phyloP scores from a whole-genome alignment of 495 filamentous ascomycete species.

The Clavariopsis aquatica region DNA sequence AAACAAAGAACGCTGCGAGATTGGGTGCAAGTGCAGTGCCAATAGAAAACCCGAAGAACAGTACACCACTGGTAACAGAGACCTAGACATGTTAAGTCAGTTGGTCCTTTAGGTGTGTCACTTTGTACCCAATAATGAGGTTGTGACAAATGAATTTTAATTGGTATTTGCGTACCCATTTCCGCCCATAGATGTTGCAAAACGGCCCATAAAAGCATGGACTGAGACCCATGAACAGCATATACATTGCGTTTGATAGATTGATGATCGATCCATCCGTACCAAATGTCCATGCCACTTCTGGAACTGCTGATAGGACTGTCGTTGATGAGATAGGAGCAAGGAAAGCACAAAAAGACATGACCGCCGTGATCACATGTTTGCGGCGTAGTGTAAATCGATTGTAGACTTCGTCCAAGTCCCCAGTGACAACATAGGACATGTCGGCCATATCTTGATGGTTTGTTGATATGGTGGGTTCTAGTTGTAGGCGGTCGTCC shows the following conservation, averaged over 20 bases:
- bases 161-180: constrained; percentile 50
- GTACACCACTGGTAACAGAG: constrained; percentile 55
- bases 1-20: constrained; percentile 66
- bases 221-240: constrained; percentile 69
- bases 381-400: constrained; percentile 60
- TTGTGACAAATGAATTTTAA: constrained; percentile 5
- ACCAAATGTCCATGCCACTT: constrained; percentile 62
- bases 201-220: constrained; percentile 69
- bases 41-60: constrained; percentile 65
- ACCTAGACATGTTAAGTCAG: constrained; percentile 46
- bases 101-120: background rate
- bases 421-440: constrained; percentile 21
- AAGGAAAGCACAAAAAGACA: constrained; percentile 68
- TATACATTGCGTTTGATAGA: constrained; percentile 67
- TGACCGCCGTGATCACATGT: constrained; percentile 59
- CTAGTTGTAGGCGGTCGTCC: constrained; percentile 26
- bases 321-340: constrained; percentile 69
- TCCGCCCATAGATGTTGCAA: constrained; percentile 66
- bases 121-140: background rate
- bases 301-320: constrained; percentile 68
- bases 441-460: constrained; percentile 36
- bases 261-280: constrained; percentile 68
- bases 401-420: constrained; percentile 53
- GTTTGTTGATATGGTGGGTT: constrained; percentile 29
- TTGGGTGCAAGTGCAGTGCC: constrained; percentile 69